phyloP scores from a whole-genome alignment of 2,329 filamentous ascomycete genomes.

The Fusarium sulawesiense region DNA sequence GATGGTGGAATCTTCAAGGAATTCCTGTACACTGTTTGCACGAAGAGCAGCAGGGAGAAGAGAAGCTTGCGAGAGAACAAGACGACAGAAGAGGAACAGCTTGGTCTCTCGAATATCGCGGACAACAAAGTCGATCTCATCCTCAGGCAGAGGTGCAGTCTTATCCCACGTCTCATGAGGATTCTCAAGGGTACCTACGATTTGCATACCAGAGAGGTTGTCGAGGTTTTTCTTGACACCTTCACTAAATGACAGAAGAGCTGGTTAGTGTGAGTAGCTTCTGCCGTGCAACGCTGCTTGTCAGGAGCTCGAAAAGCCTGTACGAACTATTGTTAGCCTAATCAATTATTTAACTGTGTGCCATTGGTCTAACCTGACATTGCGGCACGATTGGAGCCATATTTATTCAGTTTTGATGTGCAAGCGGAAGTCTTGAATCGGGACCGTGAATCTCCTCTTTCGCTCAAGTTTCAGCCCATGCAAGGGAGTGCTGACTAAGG shows the following conservation, averaged over 20 bases:
- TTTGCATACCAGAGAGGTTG: constrained; percentile 27
- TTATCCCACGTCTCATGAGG: constrained; percentile 41
- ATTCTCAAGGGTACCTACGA: constrained; percentile 45
- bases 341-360: fast-evolving
- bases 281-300: constrained; percentile 71
- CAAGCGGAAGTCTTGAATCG: too few species aligned
- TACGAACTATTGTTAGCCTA: background rate
- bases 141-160: constrained; percentile 43
- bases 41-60: constrained; percentile 44
- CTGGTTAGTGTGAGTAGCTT: constrained; percentile 40
- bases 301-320: constrained; percentile 37
- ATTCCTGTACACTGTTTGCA: constrained; percentile 42
- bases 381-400: constrained; percentile 4
- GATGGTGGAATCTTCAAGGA: constrained; percentile 42
- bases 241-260: constrained; percentile 44
- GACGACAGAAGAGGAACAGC: constrained; percentile 44
- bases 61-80: constrained; percentile 44
- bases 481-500: too few species aligned
- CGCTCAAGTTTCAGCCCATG: too few species aligned
- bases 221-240: constrained; percentile 45
- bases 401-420: too few species aligned
- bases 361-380: background rate
- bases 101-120: constrained; percentile 47
- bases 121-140: constrained; percentile 42
- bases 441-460: too few species aligned